These are phyloP conservation scores for barley (Hordeum vulgare) DNA, from an alignment of 176 grass and related monocot species.

Conservation along the genomic window MorexV3_pseudomolecules_assembly NC_058523.1:261426019-261426518, in stretches of 20 bases:
- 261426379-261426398: constrained; percentile 75
- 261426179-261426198: too few relatives aligned
- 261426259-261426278: constrained; percentile 5
- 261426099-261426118: constrained; percentile 5
- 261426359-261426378: constrained; percentile 90
- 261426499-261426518: constrained; percentile 85
- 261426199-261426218: too few relatives aligned
- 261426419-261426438: constrained; percentile 60
- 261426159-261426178: constrained; percentile 3
- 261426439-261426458: constrained; percentile 57
- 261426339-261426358: constrained; percentile 91
- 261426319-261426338: constrained; percentile 91
- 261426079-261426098: constrained; percentile 82
- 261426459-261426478: constrained; percentile 42
- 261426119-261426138: not conserved
- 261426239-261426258: too few relatives aligned
- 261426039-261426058: constrained; percentile 98
- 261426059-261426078: constrained; percentile 91
- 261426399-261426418: constrained; percentile 83
- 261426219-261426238: too few relatives aligned
- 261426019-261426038: constrained; percentile 99
- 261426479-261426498: constrained; percentile 72
- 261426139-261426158: constrained; percentile 11
- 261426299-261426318: constrained; percentile 85
- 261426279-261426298: constrained; percentile 1